Evolutionary conservation across 345 rosid species (phyloP).

Genomic region (Gossypium stocksii): DNA sequence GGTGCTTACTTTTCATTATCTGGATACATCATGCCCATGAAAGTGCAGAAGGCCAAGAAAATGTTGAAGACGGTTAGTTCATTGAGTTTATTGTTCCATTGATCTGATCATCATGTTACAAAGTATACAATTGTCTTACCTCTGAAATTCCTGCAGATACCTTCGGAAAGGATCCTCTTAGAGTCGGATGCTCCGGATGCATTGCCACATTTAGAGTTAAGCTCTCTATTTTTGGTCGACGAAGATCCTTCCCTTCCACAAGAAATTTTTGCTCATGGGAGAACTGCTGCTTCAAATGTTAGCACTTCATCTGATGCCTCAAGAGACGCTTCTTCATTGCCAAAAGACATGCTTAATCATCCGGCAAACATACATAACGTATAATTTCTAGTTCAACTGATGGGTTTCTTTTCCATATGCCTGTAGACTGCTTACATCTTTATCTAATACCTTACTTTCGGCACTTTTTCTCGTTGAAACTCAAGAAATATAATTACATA

Average conservation of each 20-base stretch:
- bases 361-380: constrained; percentile 76
- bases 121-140: constrained; percentile 8
- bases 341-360: constrained; percentile 68
- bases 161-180: constrained; percentile 72
- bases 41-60: constrained; percentile 64
- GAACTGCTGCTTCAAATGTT: constrained; percentile 22
- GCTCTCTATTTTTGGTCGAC: constrained; percentile 42
- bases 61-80: constrained; percentile 60
- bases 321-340: constrained; percentile 29
- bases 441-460: neutral
- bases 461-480: neutral
- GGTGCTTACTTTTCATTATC: constrained; percentile 96
- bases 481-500: neutral
- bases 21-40: constrained; percentile 80
- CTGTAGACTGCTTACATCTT: neutral
- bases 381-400: constrained; percentile 24
- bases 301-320: constrained; percentile 20
- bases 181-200: constrained; percentile 98
- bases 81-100: constrained; percentile 10
- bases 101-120: neutral
- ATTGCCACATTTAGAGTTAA: constrained; percentile 47
- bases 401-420: neutral
- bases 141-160: constrained; percentile 46
- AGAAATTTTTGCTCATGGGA: constrained; percentile 28
- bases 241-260: constrained; percentile 38